Base-by-base conservation (phyloP, 495 filamentous ascomycete genomes). In the Daldinia loculata region DNA sequence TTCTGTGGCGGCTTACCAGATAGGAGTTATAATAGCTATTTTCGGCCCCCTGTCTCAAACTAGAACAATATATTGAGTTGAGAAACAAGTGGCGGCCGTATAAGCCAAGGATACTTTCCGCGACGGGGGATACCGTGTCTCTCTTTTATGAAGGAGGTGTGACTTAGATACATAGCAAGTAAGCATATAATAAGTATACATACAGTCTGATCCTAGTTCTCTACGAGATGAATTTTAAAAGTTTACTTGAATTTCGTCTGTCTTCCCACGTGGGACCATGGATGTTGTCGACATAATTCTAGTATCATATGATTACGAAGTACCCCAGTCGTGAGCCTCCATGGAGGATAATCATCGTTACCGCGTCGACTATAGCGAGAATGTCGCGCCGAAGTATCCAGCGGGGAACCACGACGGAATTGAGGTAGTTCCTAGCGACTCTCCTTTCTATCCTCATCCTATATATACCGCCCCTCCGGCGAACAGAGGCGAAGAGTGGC, bases 391-490 rank as follows among this genome's bases (percentile, higher is more conserved):
- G 4, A 73, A 73, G 43, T 73, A 73, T 26, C 65, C 70, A 14
- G 52, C 60, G 2, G 34, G n/a, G 9, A 50, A n/a, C 36, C 64
- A 67, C 27, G 65, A 66, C 17, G 66, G 70, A 6, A 63, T 76
- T 6, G 72, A 76, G 39, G 72, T 76, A 12, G 75, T 75, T 6
- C 72, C 69, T 15, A 56, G 61, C 6, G 68, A 74, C 2, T 68
- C 75, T 27, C 68, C 71, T 24, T 41, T 75, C 29, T 69, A 76
- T 22, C 63, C 75, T 67, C 14, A 66, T 69, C 15, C 15, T 61
- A 45, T 69, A 41, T 43, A 41, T 11, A 29, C 53, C 53, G 8
- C 34, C 7, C 19, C 48, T 51, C 19, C 30, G 17, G 32, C 51
- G 15, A 29, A 17, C 12, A 36, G 61, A 15, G 29, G 48, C 11